Base-by-base conservation (phyloP, 306 rosid genomes). In the Crotalaria pallida region DNA sequence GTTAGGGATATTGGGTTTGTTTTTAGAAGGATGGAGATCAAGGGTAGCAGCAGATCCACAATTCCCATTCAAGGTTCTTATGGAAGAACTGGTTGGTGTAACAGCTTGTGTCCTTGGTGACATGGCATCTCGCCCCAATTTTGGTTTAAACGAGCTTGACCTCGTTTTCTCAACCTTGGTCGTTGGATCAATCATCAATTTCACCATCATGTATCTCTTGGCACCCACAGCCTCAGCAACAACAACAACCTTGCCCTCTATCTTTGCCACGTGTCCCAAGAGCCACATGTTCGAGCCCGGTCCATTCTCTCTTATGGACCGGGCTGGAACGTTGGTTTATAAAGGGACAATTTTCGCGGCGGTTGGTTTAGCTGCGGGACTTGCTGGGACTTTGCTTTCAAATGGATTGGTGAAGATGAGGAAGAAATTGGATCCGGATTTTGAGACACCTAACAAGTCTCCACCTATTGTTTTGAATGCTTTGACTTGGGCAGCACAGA, bases 201-300 rank as follows among this genome's bases (percentile, higher is more conserved):
- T 95, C 85, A 86, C 91, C 1, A 88, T 95, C 63, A 95, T 95
- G 99, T 95, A 95, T 75, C 84, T 91, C 0, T 74, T 95, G 10
- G 99, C 99, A 49, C 99, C 99, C 18, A 86, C 91, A 10, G 5
- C 78, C 31, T 26, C 86, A 3, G 24, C 97, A 16, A 67, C 92
- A 0, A 81, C 87, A n/a, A 68, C 85, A 3, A 77, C 1, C 10
- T 71, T 95, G 6, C 97, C 96, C 0, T 76, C 83, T 0, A 76
- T 95, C 22, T 91, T 95, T 62, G 87, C 96, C 9, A 69, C 80
- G 31, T 89, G 93, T 53, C 97, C 97, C 26, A 71, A 79, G 13
- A 88, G 99, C 69, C 99, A 95, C 75, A 95, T 95, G 99, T 95
- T 95, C 56, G 97, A 95, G 45, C 88, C 96, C 4, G 99, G 96